These are phyloP conservation scores for Platismatia glauca DNA, from an alignment of 495 filamentous ascomycete species.

Conservation along the genomic window DNA sequence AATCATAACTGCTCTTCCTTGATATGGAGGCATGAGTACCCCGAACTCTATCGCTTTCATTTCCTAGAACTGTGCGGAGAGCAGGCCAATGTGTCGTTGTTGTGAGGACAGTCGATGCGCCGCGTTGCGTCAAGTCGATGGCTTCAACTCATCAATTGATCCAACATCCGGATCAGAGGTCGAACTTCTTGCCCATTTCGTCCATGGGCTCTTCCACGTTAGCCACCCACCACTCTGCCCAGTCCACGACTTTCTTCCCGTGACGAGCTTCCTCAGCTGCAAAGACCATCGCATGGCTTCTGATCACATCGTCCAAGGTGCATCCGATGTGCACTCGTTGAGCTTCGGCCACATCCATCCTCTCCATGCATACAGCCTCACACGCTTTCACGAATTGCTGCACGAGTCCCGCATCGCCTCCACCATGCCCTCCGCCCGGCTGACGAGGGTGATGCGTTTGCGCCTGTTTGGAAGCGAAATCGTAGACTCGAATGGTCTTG, in stretches of 20 bases:
- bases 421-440: constrained; percentile 54
- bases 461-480: constrained; percentile 28
- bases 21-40: background rate
- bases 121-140: background rate
- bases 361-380: constrained; percentile 63
- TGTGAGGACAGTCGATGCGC: background rate
- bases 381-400: constrained; percentile 73
- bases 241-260: constrained; percentile 60
- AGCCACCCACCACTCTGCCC: constrained; percentile 66
- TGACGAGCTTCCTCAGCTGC: constrained; percentile 80
- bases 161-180: background rate
- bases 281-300: constrained; percentile 90
- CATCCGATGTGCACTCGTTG: constrained; percentile 72
- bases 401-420: constrained; percentile 77
- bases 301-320: constrained; percentile 71
- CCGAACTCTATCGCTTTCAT: too few species aligned
- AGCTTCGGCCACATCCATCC: constrained; percentile 57
- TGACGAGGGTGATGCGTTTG: constrained; percentile 19
- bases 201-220: constrained; percentile 12
- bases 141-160: background rate
- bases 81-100: background rate
- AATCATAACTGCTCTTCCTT: background rate
- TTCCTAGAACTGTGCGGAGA: background rate
- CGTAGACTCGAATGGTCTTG: constrained; percentile 34
- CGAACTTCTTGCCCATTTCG: background rate